A percentile compares a stretch with the other conserved stretches of the same genome.
These are phyloP conservation scores for Fusarium nematophilum DNA, from an alignment of 2,329 filamentous ascomycete genomes.

Conservation along the genomic window DNA sequence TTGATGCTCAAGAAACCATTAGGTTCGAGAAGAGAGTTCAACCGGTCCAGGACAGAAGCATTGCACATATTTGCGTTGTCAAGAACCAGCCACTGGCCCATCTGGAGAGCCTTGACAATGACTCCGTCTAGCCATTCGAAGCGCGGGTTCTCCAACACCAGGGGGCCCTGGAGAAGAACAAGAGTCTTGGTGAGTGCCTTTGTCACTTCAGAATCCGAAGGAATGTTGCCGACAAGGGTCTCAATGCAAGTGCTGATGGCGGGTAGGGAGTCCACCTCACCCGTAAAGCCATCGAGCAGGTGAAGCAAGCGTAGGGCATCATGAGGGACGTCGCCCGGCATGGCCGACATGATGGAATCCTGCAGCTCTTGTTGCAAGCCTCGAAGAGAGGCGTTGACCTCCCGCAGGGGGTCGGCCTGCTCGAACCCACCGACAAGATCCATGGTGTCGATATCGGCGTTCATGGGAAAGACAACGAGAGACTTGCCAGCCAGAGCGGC, in stretches of 20 bases:
- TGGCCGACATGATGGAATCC: conserved; percentile 57
- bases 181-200: conserved; percentile 61
- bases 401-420: conserved; percentile 85
- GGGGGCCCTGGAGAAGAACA: conserved; percentile 62
- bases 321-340: conserved; percentile 60
- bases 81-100: conserved; percentile 91
- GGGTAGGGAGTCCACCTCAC: conserved; percentile 52
- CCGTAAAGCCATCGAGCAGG: conserved; percentile 57
- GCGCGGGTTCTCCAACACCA: conserved; percentile 75
- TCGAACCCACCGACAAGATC: conserved; percentile 97
- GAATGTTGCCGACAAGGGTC: conserved; percentile 54
- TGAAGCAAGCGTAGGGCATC: conserved; percentile 64
- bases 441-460: conserved; percentile 95
- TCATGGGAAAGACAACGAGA: conserved; percentile 87
- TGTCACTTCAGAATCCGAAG: conserved; percentile 59
- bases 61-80: conserved; percentile 98
- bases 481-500: conserved; percentile 82
- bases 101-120: conserved; percentile 85
- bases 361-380: conserved; percentile 64
- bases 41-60: conserved; percentile 89
- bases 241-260: conserved; percentile 54
- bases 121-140: conserved; percentile 98
- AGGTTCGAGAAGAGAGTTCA: conserved; percentile 94
- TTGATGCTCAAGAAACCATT: conserved; percentile 91
- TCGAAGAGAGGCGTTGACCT: conserved; percentile 69